A percentile compares a stretch with the other conserved stretches of the same genome.
phyloP scores from a whole-genome alignment of 805 yeast species.

The Ogataea paradorogensis region DNA sequence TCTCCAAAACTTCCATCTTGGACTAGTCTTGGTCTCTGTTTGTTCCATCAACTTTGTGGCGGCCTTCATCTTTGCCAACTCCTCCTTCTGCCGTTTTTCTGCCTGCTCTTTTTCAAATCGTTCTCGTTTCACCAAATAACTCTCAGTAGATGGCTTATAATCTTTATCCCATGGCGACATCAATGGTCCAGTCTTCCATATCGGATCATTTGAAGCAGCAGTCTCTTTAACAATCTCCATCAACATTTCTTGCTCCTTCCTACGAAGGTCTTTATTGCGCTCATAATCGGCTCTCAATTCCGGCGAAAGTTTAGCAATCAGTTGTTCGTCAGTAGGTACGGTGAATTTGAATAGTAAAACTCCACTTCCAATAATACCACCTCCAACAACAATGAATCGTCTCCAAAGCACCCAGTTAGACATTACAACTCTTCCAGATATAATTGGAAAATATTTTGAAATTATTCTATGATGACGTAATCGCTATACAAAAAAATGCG shows the following conservation, averaged over 20 bases:
- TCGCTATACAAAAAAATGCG: background rate
- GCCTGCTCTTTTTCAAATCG: conserved; percentile 48
- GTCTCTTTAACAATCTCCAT: conserved; percentile 66
- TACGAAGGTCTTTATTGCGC: conserved; percentile 56
- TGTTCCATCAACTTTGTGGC: conserved; percentile 33
- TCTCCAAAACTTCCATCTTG: conserved; percentile 7
- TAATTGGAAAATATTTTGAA: conserved; percentile 1
- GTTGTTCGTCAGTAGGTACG: conserved; percentile 81
- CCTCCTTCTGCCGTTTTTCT: conserved; percentile 35
- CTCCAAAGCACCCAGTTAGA: conserved; percentile 26
- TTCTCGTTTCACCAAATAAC: conserved; percentile 40
- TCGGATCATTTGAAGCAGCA: conserved; percentile 67
- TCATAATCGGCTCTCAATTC: conserved; percentile 78
- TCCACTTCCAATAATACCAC: conserved; percentile 72
- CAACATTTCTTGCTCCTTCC: conserved; percentile 64
- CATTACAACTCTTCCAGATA: conserved; percentile 4
- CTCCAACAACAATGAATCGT: conserved; percentile 44
- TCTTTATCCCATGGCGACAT: conserved; percentile 65
- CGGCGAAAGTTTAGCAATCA: conserved; percentile 73
- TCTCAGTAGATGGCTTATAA: conserved; percentile 29
- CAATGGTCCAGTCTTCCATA: conserved; percentile 77
- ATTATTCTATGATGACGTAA: background rate
- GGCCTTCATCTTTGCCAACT: conserved; percentile 39
- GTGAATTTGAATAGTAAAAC: conserved; percentile 65
- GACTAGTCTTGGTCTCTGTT: background rate